Conservation (phyloP, 2,329 filamentous ascomycete species). For the Pestalotiopsis sp. region DNA sequence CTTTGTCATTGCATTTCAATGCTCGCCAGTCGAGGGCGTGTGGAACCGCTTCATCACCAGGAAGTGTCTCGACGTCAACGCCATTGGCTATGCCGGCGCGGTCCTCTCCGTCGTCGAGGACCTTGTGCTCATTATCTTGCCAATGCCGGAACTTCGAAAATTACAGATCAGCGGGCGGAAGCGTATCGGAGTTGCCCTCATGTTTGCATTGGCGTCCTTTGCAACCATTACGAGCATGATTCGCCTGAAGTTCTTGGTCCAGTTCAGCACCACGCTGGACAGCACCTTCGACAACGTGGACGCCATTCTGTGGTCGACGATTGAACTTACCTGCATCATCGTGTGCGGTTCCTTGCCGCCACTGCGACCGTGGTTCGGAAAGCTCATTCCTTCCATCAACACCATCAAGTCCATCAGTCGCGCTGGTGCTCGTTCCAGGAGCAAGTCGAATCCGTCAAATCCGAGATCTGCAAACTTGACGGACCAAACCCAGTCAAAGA, state of each 20-base stretch:
- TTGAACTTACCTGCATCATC: constrained; percentile 27
- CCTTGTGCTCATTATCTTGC: constrained; percentile 65
- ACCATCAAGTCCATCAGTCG: constrained; percentile 3
- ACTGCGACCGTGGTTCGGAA: constrained; percentile 23
- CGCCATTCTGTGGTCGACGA: constrained; percentile 25
- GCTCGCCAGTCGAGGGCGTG: constrained; percentile 1
- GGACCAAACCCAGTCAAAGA: background rate
- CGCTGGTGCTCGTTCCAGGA: background rate
- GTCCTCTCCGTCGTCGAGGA: constrained; percentile 72
- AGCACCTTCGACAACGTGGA: constrained; percentile 24
- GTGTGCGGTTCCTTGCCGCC: constrained; percentile 30
- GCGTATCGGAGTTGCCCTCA: constrained; percentile 66
- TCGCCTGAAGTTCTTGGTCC: constrained; percentile 23
- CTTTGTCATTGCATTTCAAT: constrained; percentile 12
- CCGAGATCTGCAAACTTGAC: background rate
- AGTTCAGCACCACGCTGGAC: constrained; percentile 21
- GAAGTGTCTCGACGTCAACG: constrained; percentile 63
- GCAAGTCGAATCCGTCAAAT: background rate
- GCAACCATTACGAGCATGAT: constrained; percentile 25
- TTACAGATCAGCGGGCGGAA: constrained; percentile 67
- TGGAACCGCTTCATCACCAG: constrained; percentile 14
- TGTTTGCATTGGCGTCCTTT: constrained; percentile 64
- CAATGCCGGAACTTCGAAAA: constrained; percentile 40
- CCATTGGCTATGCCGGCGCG: constrained; percentile 67
- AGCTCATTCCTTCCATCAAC: constrained; percentile 12